phyloP scores from a whole-genome alignment of 2,329 filamentous ascomycete genomes.

The Fusarium sp. region DNA sequence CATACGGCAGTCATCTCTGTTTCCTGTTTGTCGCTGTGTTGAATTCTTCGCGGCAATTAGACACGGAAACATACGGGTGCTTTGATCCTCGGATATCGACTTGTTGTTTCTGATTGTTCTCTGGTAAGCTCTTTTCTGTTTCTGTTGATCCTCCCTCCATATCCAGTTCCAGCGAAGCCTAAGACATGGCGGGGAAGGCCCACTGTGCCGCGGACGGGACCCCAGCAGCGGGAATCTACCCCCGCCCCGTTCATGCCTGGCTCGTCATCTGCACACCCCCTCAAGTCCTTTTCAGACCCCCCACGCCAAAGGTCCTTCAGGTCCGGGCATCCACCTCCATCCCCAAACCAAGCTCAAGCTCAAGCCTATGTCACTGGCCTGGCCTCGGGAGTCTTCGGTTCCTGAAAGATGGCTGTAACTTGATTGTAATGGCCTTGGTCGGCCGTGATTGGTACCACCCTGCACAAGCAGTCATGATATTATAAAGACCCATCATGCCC shows the following conservation, averaged over 20 bases:
- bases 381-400: slow-evolving; percentile 46
- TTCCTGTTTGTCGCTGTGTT: slow-evolving; percentile 9
- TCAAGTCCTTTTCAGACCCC: slow-evolving; percentile 17
- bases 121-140: slow-evolving; percentile 39
- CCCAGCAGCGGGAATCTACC: slow-evolving; percentile 41
- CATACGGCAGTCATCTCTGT: slow-evolving; percentile 5
- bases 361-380: slow-evolving; percentile 33
- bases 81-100: slow-evolving; percentile 28
- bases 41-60: slow-evolving; percentile 28
- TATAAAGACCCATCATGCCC: slow-evolving; percentile 44
- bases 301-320: slow-evolving; percentile 33
- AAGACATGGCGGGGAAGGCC: slow-evolving; percentile 32
- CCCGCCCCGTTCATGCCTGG: slow-evolving; percentile 40
- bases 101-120: slow-evolving; percentile 31
- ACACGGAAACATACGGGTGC: slow-evolving; percentile 19
- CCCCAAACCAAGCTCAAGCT: slow-evolving; percentile 10
- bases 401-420: slow-evolving; percentile 38
- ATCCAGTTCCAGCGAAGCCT: slow-evolving; percentile 18
- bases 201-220: slow-evolving; percentile 38
- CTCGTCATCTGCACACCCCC: slow-evolving; percentile 25
- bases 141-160: slow-evolving; percentile 15
- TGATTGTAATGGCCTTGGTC: slow-evolving; percentile 32
- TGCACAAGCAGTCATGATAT: slow-evolving; percentile 39
- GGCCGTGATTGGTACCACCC: slow-evolving; percentile 32
- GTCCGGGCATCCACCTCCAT: slow-evolving; percentile 36